Evolutionary conservation across 495 filamentous ascomycete species (phyloP).

Genomic region (Terfezia claveryi): DNA sequence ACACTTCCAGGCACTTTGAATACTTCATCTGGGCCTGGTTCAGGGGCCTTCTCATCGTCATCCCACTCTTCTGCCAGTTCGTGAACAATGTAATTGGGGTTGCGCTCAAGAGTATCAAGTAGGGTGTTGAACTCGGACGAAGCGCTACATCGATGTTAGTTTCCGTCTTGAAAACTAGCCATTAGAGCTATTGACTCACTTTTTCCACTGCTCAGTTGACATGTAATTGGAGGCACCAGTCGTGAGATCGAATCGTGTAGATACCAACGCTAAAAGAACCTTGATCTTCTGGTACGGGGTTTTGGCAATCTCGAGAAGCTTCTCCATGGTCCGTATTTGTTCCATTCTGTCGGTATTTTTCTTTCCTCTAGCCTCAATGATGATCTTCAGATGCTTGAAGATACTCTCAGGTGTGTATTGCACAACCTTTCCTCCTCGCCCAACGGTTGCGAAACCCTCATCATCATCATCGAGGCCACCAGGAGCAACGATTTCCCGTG

Average conservation of each 20-base stretch:
- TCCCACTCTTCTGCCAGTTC: constrained; percentile 97
- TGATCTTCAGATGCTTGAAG: constrained; percentile 79
- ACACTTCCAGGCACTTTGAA: constrained; percentile 76
- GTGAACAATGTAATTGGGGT: constrained; percentile 57
- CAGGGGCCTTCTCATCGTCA: constrained; percentile 83
- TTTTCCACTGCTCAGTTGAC: constrained; percentile 93
- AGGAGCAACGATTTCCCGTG: constrained; percentile 24
- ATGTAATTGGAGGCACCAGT: constrained; percentile 64
- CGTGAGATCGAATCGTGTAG: constrained; percentile 83
- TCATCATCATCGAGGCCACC: constrained; percentile 36
- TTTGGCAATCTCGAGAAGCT: constrained; percentile 64
- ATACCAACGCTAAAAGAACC: constrained; percentile 74
- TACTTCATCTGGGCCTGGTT: constrained; percentile 43
- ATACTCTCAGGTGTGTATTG: constrained; percentile 94
- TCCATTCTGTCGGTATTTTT: constrained; percentile 93
- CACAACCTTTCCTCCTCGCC: constrained; percentile 62
- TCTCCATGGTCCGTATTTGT: constrained; percentile 95
- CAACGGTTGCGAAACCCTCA: constrained; percentile 70
- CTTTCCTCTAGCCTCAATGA: constrained; percentile 87
- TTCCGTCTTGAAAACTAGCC: constrained; percentile 1
- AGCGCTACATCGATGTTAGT: constrained; percentile 26
- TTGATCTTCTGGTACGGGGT: constrained; percentile 89
- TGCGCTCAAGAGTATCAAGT: constrained; percentile 54
- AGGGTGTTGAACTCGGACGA: constrained; percentile 63
- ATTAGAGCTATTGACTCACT: constrained; percentile 21